A percentile compares a stretch with the other conserved stretches of the same genome.
phyloP scores from a whole-genome alignment of 768 basidiomycete species.

The Leccinum longicurvipes region DNA sequence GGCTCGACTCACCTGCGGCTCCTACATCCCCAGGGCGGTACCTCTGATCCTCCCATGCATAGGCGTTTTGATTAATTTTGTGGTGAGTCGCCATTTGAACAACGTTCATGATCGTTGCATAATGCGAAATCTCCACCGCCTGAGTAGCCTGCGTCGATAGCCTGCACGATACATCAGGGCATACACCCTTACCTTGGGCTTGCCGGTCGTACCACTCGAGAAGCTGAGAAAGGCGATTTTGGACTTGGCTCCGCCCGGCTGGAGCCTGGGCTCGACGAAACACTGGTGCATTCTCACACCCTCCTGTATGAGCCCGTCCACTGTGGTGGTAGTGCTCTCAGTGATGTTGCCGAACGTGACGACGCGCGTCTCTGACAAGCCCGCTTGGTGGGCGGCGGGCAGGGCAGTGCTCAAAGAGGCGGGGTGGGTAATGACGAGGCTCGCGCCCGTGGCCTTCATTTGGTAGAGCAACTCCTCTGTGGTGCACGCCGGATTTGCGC shows the following conservation, averaged over 20 bases:
- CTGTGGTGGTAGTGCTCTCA: constrained; percentile 18
- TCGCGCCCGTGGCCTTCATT: constrained; percentile 23
- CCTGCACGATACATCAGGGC: not conserved
- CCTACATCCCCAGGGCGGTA: constrained; percentile 54
- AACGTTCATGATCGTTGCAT: constrained; percentile 58
- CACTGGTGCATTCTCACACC: constrained; percentile 32
- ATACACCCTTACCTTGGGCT: constrained; percentile 24
- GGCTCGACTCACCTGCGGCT: constrained; percentile 47
- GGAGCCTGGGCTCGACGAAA: constrained; percentile 47
- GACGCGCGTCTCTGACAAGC: constrained; percentile 30
- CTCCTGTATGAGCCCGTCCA: constrained; percentile 50
- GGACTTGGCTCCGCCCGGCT: constrained; percentile 55
- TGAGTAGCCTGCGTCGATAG: constrained; percentile 16
- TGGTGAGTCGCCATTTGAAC: constrained; percentile 57
- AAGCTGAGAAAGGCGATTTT: constrained; percentile 67
- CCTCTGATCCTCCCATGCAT: constrained; percentile 37
- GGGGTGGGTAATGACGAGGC: constrained; percentile 32
- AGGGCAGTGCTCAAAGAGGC: constrained; percentile 25
- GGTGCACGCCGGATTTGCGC: constrained; percentile 37
- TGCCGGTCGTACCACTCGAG: constrained; percentile 74
- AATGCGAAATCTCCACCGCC: constrained; percentile 70
- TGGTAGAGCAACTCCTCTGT: constrained; percentile 33
- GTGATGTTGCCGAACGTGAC: constrained; percentile 24
- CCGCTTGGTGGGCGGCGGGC: constrained; percentile 28
- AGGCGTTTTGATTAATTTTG: constrained; percentile 38